phyloP scores from a whole-genome alignment of 1,284 basidiomycete genomes.

The Sphagnurus paluster region DNA sequence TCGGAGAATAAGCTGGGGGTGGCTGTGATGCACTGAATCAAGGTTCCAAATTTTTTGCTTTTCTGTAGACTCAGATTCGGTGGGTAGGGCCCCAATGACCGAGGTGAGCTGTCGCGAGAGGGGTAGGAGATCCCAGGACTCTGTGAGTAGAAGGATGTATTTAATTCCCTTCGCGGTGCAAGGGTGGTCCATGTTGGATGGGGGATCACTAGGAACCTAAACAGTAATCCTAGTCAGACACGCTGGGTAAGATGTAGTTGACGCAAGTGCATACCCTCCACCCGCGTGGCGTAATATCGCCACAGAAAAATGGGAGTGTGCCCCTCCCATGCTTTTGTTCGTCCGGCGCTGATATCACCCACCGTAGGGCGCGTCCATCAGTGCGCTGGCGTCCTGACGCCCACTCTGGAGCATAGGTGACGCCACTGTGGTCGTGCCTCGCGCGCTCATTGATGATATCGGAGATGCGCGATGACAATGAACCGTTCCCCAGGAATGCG shows the following conservation, averaged over 20 bases:
- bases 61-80: constrained; percentile 18
- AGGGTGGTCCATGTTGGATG: constrained; percentile 45
- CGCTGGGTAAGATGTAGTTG: background rate
- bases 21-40: constrained; percentile 25
- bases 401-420: constrained; percentile 5
- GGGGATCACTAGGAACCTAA: constrained; percentile 50
- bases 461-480: constrained; percentile 22
- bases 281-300: constrained; percentile 60
- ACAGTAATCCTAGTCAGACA: background rate
- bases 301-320: constrained; percentile 68
- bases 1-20: constrained; percentile 36
- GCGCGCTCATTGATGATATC: constrained; percentile 36
- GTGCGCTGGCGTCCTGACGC: constrained; percentile 22
- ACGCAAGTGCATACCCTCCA: constrained; percentile 46
- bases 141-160: constrained; percentile 42
- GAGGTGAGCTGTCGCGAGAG: constrained; percentile 41
- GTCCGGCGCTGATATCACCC: constrained; percentile 51
- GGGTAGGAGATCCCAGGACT: constrained; percentile 24
- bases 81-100: constrained; percentile 45
- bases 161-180: constrained; percentile 47
- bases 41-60: constrained; percentile 36
- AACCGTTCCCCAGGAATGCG: constrained; percentile 56
- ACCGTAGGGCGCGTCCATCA: constrained; percentile 53
- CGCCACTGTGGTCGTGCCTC: constrained; percentile 8
- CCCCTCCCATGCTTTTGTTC: constrained; percentile 32